Conservation (phyloP, 257 asterid species). For the Forsythia suspensa region DNA sequence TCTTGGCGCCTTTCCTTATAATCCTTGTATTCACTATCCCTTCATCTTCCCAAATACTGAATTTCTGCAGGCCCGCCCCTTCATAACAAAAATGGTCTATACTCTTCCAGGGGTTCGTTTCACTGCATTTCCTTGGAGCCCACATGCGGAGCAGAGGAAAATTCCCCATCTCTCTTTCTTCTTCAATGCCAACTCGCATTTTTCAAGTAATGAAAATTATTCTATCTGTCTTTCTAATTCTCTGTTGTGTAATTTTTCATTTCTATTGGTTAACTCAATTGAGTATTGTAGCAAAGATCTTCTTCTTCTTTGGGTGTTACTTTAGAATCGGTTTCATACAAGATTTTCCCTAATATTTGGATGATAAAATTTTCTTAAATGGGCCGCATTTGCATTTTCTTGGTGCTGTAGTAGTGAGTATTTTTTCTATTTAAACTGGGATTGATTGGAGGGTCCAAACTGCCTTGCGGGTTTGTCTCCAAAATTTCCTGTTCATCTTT, state of each 20-base stretch:
- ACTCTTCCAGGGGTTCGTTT: constrained; percentile 31
- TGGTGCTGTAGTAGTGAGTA: background rate
- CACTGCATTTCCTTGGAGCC: constrained; percentile 29
- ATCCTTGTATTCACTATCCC: background rate
- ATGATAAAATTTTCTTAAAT: background rate
- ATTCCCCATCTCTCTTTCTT: constrained; percentile 20
- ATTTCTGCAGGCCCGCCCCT: background rate
- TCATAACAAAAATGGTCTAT: constrained; percentile 20
- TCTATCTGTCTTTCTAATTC: too few relatives aligned
- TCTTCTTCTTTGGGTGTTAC: background rate
- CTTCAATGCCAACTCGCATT: constrained; percentile 14
- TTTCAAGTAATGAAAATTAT: constrained; percentile 29
- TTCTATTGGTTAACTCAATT: too few relatives aligned
- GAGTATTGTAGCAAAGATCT: background rate
- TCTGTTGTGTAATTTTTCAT: too few relatives aligned
- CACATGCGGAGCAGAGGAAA: constrained; percentile 25
- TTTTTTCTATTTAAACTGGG: background rate
- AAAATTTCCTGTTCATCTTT: background rate
- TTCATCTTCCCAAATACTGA: background rate
- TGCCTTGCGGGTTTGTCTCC: background rate
- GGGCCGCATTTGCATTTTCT: constrained; percentile 17
- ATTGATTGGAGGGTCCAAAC: background rate
- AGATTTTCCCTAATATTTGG: background rate
- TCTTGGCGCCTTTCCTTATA: background rate
- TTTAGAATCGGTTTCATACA: background rate